phyloP scores from a whole-genome alignment of 345 rosid genomes.

The Eucalyptus brandiana region DNA sequence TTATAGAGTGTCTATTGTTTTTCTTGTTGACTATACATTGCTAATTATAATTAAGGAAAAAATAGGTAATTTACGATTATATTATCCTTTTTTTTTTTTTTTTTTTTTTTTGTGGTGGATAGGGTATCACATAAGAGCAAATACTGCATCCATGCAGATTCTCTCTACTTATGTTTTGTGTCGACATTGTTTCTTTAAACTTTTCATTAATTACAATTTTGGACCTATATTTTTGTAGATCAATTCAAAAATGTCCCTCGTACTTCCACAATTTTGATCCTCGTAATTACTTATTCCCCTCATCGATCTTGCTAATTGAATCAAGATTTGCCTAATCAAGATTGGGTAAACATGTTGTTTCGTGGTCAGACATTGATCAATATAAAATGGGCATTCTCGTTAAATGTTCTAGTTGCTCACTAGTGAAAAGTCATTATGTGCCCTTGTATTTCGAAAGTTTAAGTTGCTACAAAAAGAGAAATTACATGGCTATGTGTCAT shows the following conservation, averaged over 20 bases:
- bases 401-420: not conserved
- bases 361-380: not conserved
- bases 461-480: not conserved
- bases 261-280: not conserved
- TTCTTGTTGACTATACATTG: not conserved
- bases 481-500: not conserved
- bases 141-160: not conserved
- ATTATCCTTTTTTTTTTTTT: fast-evolving
- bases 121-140: not conserved
- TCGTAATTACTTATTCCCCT: too few relatives aligned
- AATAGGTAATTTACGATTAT: not conserved
- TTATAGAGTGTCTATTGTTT: not conserved
- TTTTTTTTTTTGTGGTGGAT: not conserved
- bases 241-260: not conserved
- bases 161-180: not conserved
- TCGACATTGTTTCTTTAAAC: not conserved
- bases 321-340: not conserved
- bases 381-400: not conserved
- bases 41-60: not conserved
- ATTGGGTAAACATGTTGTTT: not conserved
- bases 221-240: not conserved
- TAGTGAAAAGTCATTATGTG: not conserved
- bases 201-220: not conserved
- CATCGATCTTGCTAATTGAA: too few relatives aligned
- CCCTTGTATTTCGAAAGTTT: not conserved